Percentiles rank a stretch among this genome's conserved stretches.
These are phyloP conservation scores for Withania somnifera DNA, from an alignment of 305 asterid genomes.

Conservation along the genomic window DNA sequence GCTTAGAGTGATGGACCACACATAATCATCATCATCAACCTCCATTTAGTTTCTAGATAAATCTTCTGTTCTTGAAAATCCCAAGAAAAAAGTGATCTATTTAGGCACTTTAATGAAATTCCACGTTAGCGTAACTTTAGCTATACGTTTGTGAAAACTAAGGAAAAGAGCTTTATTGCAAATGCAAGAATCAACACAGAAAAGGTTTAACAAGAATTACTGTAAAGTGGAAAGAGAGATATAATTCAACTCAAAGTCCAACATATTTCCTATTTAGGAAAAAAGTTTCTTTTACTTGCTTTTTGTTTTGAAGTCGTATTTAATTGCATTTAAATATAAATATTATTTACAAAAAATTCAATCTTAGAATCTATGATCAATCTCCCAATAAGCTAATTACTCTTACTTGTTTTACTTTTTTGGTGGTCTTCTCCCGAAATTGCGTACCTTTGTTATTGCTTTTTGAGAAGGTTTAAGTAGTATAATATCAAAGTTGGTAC, in stretches of 20 bases:
- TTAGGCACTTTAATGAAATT: conserved; percentile 10
- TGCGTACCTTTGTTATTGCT: background rate
- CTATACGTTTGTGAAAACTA: conserved; percentile 38
- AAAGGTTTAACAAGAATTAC: background rate
- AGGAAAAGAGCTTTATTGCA: conserved; percentile 23
- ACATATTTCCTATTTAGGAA: no score
- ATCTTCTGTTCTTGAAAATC: conserved; percentile 24
- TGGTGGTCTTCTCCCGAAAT: background rate
- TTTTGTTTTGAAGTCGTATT: no score
- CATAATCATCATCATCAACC: conserved; percentile 27
- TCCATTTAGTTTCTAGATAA: conserved; percentile 4
- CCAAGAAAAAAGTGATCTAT: conserved; percentile 19
- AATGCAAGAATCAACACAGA: conserved; percentile 11
- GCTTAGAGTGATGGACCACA: conserved; percentile 30
- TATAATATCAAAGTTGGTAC: background rate
- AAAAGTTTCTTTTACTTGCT: no score
- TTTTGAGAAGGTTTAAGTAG: background rate
- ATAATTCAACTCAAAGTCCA: no score
- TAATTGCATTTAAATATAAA: no score
- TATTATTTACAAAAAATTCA: no score
- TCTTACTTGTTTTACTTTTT: background rate
- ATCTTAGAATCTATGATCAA: no score
- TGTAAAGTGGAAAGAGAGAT: conserved; percentile 3
- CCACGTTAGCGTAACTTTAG: conserved; percentile 36
- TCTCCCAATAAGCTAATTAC: background rate